Base-by-base conservation (phyloP, 2,329 filamentous ascomycete genomes). In the Fusarium musae region DNA sequence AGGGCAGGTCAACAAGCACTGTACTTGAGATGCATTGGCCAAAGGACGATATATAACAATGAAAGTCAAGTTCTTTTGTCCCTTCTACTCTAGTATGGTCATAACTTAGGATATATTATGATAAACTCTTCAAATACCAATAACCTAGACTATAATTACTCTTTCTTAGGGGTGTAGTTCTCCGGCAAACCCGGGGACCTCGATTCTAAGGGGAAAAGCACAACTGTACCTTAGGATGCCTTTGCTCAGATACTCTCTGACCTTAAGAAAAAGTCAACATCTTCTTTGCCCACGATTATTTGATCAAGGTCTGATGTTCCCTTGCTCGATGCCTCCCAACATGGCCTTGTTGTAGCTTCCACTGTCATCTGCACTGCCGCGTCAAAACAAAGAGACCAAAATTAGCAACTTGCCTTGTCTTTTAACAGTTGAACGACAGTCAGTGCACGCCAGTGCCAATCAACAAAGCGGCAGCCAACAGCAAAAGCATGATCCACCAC, bases 61-160 rank as follows among this genome's bases (percentile, higher is more conserved):
- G 36, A 6, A 37, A 37, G 16, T 5, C 36, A 39, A 39, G 1
- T 42, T 23, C 40, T 16, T 43, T 23, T 43, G 15, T 43, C 9
- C 15, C 15, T 23, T 23, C 1, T 43, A 4, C 0, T 23, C n/a
- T 23, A 3, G 0, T 0, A 17, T 23, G 9, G 6, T 2, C n/a
- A 23, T 5, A 9, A 17, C 15, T 43, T 5, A 23, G 15, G 9
- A 16, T 17, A 16, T 5, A 15, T 6, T 9, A 2, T 23, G 15
- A 43, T 43, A 23, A 3, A 23, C n/a, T 37, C 9, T 8, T 4
- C 17, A 8, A 43, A 43, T 2, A 2, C 3, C 17, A 8, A 23
- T 43, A 43, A 17, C 17, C 17, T 23, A 43, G n/a, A 23, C 3
- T 43, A 43, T 11, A 6, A 6, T 16, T 23, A 42, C 21, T 42